Evolutionary conservation across 164 flowering plant genomes (phyloP), one percentile per base, ranked within the genome.

Genomic region (Chimonanthus salicifolius): DNA sequence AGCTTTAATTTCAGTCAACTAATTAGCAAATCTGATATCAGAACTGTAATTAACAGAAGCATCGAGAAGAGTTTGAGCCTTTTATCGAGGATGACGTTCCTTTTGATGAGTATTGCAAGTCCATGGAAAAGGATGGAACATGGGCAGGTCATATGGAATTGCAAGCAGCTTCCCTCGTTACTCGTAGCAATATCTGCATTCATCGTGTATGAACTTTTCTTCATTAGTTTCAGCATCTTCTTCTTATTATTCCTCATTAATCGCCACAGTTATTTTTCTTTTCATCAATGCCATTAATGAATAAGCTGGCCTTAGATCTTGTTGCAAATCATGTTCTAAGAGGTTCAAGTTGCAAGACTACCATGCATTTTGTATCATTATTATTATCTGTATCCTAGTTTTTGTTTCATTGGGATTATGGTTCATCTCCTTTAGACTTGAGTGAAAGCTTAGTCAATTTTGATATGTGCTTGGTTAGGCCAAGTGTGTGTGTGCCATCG

Each of bases 141-240:
- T 94, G 98, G 98, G 98, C 98, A 70, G 98, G 98, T 60, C 81
- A 94, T 77, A 86, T 92, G 94, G 98, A 94, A 82, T 76, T 94
- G 76, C 97, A 92, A 81, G 97, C 94, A 64, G 94, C 97, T 75
- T 94, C 98, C 79, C 94, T 92, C 80, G 94, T 90, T 64, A 90
- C 93, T 18, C 91, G n/a, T 60, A 67, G 87, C 75, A 90, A 94
- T 76, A 89, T 94, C 65, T 94, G 98, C 85, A 85, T 94, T 77
- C 97, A 94, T 82, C 86, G 84, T 76, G 98, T 94, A 82, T 76
- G 83, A 45, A 45, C 15, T 54, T 65, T 64, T 54, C 48, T 69
- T 50, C 69, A 65, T 33, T n/a, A 65, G 47, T 65, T 44, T 44
- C 49, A 65, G 6, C n/a, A 44, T 9, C 68, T 33, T 51, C 13